A percentile compares a stretch with the other conserved stretches of the same genome.
These are phyloP conservation scores for Garcia nutans DNA, from an alignment of 345 rosid genomes.

Conservation along the genomic window DNA sequence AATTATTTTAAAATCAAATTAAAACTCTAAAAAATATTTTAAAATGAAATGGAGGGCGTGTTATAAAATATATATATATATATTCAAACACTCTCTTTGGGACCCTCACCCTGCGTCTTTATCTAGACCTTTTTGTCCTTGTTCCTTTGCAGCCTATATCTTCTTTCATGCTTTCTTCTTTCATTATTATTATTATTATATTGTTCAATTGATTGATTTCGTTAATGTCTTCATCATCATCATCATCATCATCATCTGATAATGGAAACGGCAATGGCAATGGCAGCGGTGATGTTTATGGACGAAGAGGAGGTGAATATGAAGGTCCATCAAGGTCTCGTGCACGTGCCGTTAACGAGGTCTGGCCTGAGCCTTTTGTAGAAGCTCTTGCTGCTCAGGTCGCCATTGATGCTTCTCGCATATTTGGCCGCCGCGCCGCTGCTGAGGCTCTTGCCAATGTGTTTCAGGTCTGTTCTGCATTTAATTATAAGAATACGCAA, in stretches of 20 bases:
- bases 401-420: conserved; percentile 58
- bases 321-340: conserved; percentile 65
- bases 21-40: no score
- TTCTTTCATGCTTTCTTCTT: conserved; percentile 30
- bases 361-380: conserved; percentile 90
- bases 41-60: no score
- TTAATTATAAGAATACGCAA: no score
- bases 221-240: conserved; percentile 31
- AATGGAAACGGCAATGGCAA: conserved; percentile 28
- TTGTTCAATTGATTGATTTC: neutral
- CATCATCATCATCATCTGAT: conserved; percentile 28
- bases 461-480: conserved; percentile 53
- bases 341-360: conserved; percentile 53
- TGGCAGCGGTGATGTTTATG: conserved; percentile 18
- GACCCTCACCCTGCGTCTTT: conserved; percentile 75
- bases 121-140: conserved; percentile 65
- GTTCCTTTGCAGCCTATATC: conserved; percentile 39
- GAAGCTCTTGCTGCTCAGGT: conserved; percentile 81
- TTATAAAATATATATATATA: neutral
- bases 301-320: conserved; percentile 37
- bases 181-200: no score
- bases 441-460: conserved; percentile 72
- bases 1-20: no score
- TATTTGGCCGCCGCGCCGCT: conserved; percentile 61
- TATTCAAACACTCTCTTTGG: conserved; percentile 1